A percentile compares a stretch with the other conserved stretches of the same genome.
Evolutionary conservation across 2,329 filamentous ascomycete species (phyloP).

Genomic region (Cladosporium velox): DNA sequence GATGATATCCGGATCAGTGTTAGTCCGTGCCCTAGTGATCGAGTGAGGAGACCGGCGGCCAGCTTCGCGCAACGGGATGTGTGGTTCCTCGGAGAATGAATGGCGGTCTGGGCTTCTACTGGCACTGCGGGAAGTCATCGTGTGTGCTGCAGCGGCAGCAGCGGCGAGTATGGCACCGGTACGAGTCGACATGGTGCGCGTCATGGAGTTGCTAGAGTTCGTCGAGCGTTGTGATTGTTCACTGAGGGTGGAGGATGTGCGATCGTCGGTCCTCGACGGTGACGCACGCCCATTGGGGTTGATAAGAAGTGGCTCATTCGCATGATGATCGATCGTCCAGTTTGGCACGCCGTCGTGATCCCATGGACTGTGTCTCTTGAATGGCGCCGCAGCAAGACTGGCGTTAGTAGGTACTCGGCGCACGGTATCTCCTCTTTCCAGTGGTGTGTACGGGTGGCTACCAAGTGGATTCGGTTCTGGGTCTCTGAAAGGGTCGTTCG

Average conservation of each 20-base stretch:
- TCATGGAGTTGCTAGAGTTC: conserved; percentile 45
- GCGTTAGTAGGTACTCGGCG: conserved; percentile 31
- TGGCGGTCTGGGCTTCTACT: conserved; percentile 33
- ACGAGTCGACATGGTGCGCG: conserved; percentile 48
- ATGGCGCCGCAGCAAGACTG: conserved; percentile 23
- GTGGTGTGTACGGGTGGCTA: conserved; percentile 38
- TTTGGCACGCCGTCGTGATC: conserved; percentile 30
- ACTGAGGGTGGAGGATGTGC: conserved; percentile 59
- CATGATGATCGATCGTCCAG: conserved; percentile 32
- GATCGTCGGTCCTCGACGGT: conserved; percentile 56
- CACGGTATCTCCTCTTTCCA: conserved; percentile 31
- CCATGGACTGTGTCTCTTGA: conserved; percentile 23
- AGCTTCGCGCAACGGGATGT: conserved; percentile 33
- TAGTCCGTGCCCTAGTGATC: conserved; percentile 7
- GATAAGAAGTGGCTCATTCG: conserved; percentile 22
- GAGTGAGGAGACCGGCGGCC: conserved; percentile 25
- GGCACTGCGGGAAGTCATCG: conserved; percentile 16
- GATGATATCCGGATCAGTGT: conserved; percentile 16
- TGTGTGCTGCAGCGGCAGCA: conserved; percentile 30
- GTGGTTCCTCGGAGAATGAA: conserved; percentile 40
- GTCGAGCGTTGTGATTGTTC: conserved; percentile 51
- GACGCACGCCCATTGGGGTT: conserved; percentile 43
- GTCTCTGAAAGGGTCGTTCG: conserved; percentile 37
- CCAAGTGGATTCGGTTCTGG: conserved; percentile 40
- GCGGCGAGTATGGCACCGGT: conserved; percentile 43